Conservation (phyloP, 2,329 filamentous ascomycete species). For the Phyllosticta citriasiana region DNA sequence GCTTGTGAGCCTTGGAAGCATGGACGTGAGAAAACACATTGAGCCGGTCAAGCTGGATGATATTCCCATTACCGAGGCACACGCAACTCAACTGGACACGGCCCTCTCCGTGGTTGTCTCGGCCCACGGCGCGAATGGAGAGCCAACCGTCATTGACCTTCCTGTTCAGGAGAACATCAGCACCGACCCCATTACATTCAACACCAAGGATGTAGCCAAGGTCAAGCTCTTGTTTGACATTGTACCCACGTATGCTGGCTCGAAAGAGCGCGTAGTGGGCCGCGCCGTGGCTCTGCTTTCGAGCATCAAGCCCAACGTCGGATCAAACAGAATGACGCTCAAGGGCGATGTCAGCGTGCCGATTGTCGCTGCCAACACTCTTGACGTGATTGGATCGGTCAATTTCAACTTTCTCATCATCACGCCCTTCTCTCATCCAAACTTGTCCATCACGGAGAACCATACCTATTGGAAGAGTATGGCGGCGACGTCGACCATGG, state of each 20-base stretch:
- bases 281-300: constrained; percentile 82
- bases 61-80: constrained; percentile 78
- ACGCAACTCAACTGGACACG: constrained; percentile 88
- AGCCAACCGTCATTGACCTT: constrained; percentile 81
- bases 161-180: constrained; percentile 89
- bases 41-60: constrained; percentile 78
- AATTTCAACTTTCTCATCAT: constrained; percentile 97
- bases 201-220: constrained; percentile 62
- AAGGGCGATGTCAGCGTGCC: constrained; percentile 90
- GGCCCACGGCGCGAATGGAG: constrained; percentile 73
- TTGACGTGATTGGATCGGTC: constrained; percentile 88
- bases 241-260: constrained; percentile 85
- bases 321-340: constrained; percentile 77
- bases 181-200: constrained; percentile 89
- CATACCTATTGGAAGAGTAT: constrained; percentile 97
- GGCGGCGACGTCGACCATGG: constrained; percentile 79
- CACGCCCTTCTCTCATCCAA: constrained; percentile 86
- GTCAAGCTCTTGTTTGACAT: constrained; percentile 92
- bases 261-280: constrained; percentile 71
- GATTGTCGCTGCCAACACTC: constrained; percentile 67
- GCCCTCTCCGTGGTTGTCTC: constrained; percentile 86
- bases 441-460: constrained; percentile 81
- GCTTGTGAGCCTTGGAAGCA: constrained; percentile 83
- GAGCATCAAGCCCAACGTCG: constrained; percentile 72
- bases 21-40: constrained; percentile 78